Base-by-base conservation (phyloP, 164 flowering plant genomes). In the Nelumbo lutea region DNA sequence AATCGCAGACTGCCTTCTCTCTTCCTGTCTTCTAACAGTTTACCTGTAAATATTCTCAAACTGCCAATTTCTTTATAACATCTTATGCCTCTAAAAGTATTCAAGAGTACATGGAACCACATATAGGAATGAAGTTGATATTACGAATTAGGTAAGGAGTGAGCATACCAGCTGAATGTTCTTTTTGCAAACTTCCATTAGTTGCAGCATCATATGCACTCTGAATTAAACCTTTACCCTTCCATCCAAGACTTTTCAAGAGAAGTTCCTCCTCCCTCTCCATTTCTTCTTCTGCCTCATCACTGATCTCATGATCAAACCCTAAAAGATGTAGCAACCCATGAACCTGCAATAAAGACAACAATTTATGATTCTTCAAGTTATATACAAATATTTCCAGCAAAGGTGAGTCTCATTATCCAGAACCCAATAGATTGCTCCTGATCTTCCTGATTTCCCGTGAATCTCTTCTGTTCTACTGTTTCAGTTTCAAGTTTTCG, bases 301-400 rank as follows among this genome's bases (percentile, higher is more conserved):
- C 94, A 76, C 98, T 92, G 59, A 92, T 66, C 79, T 95, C 97
- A 77, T 95, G 99, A 81, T 92, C 97, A 73, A 92, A 95, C 48
- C 97, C 97, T 81, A 95, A 75, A 67, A 92, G 88, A 83, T 92
- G 99, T 59, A 95, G 76, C 77, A 91, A 76, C 43, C 98, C 98
- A 83, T 90, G 98, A 78, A 95, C 87, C 97, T 90, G 79, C 70
- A 71, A 45, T 60, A 61, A 6, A 41, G 57, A 62, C n/a, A 56
- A 52, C 27, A 66, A 13, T 11, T 53, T 48, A 70, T 43, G 53
- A 5, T 55, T 61, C 39, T 42, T 47, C 27, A 60, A 50, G 5
- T 45, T 14, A 50, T 1, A 73, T 47, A 42, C 15, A 10, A 27
- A 9, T 50, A 14, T 40, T 57, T 58, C 9, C 14, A 41, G 51